Base-by-base conservation (phyloP, 495 filamentous ascomycete species). In the Aspergillus cavernicola region DNA sequence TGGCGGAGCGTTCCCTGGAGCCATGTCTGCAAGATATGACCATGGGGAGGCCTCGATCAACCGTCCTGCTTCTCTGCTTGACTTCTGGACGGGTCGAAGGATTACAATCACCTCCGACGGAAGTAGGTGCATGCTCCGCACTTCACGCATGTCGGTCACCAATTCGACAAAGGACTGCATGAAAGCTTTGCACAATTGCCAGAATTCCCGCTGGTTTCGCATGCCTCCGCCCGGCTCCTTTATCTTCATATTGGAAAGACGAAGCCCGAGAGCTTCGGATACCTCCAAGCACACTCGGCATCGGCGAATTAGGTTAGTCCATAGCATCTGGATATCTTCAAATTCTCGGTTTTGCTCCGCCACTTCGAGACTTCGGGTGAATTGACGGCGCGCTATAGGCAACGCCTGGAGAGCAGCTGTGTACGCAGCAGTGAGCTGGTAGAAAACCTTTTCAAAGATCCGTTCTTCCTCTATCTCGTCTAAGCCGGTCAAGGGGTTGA, bases 31-130 rank as follows among this genome's bases (percentile, higher is more conserved):
- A 16, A 79, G 70, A 50, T 67, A 84, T 5, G 79, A 79, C 88
- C 90, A 93, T 6, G 88, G 88, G 1, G 89, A 93, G 15, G 79
- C 73, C 55, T 87, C 81, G 64, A 95, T 91, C 24, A 86, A 61
- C 19, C 80, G 80, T 44, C 80, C 83, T 9, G 86, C 86, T 59
- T 95, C 87, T 57, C 88, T 88, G 59, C 90, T 82, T 43, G 77
- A 76, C 47, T 80, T 80, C 59, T 95, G 88, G 26, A 95, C 80
- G 1, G 88, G 88, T 39, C 86, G 82, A 50, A 96, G 80, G 40
- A 86, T 75, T 7, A 78, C 66, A 63, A 87, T 80, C 26, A 89
- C 81, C 50, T 91, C 86, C 23, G 74, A 58, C 23, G 85, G 82
- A 47, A 93, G 75, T 26, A 85, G 67, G n/a, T 76, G 69, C 59